Base-by-base conservation (phyloP, 345 rosid genomes). In the Acer saccharum region DNA sequence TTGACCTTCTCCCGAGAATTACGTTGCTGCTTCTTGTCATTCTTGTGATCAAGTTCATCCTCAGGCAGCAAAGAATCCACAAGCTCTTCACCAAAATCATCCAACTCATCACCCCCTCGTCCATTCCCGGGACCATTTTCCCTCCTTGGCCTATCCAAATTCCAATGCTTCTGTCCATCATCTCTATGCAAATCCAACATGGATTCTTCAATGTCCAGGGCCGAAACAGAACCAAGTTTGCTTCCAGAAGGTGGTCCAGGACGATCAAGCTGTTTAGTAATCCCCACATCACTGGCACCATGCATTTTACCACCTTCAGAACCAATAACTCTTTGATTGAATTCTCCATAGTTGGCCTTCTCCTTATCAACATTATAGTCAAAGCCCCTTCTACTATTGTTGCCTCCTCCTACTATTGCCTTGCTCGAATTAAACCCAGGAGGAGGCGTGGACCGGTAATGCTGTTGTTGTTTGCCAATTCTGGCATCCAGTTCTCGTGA, bases 211-310 rank as follows among this genome's bases (percentile, higher is more conserved):
- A 86, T 75, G 55, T 83, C 90, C n/a, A 83, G 78, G 11, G 81
- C 84, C 0, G 92, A 82, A 75, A 84, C 90, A 27, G 94, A 90
- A 65, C 75, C 90, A 14, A 86, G 86, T 72, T 78, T 85, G 46
- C 84, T 86, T 71, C 96, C 89, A 10, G 84, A 72, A 58, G 88
- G 86, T 17, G 86, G 90, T 10, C 94, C 92, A 52, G 94, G 95
- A 16, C 69, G 90, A 83, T 91, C 89, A 83, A 88, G 85, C 87
- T 92, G 97, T 77, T 78, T 78, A 61, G 82, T 71, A 50, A 90
- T 83, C 69, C 87, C 83, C 17, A 68, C 71, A 41, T 44, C 92
- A 65, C 80, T 69, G 71, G 76, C 68, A 29, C 76, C 70, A 66
- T 64, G 84, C 21, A 78, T 66, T 64, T 84, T 84, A 21, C 76